phyloP scores from a whole-genome alignment of 208 protist genomes.

The Trypanosoma boissoni region DNA sequence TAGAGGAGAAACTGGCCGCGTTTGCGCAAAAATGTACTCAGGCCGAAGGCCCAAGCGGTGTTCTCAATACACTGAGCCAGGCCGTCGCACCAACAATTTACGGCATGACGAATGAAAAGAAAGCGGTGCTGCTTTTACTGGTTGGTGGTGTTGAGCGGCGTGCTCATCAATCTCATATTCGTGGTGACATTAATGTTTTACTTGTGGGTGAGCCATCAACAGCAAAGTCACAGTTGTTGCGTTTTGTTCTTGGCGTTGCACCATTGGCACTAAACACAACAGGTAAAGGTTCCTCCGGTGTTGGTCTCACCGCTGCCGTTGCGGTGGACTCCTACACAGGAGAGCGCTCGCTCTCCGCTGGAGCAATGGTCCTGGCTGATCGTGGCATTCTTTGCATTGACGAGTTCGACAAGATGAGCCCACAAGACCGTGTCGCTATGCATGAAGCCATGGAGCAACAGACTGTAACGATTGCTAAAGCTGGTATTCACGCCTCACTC shows the following conservation, averaged over 20 bases:
- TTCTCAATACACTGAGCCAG: constrained; percentile 74
- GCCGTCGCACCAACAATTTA: constrained; percentile 98
- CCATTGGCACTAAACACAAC: constrained; percentile 98
- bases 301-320: constrained; percentile 99
- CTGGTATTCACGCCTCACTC: constrained; percentile 98
- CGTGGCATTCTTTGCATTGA: constrained; percentile 99
- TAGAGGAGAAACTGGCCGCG: constrained; percentile 64
- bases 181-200: constrained; percentile 98
- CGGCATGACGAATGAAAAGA: constrained; percentile 97
- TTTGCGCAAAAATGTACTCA: constrained; percentile 71
- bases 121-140: constrained; percentile 95
- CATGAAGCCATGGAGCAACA: constrained; percentile 99
- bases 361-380: constrained; percentile 99
- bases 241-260: constrained; percentile 95
- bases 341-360: constrained; percentile 96
- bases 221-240: constrained; percentile 99
- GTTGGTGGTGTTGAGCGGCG: constrained; percentile 96
- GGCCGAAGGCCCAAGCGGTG: constrained; percentile 59
- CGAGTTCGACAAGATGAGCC: constrained; percentile 99
- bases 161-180: constrained; percentile 94
- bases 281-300: constrained; percentile 96
- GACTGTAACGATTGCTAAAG: constrained; percentile 99
- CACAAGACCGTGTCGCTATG: constrained; percentile 96
- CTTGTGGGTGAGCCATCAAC: constrained; percentile 99
- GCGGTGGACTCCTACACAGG: constrained; percentile 96